phyloP scores from a whole-genome alignment of 192 early-diverging fungal genomes.

The Coemansia sp. region DNA sequence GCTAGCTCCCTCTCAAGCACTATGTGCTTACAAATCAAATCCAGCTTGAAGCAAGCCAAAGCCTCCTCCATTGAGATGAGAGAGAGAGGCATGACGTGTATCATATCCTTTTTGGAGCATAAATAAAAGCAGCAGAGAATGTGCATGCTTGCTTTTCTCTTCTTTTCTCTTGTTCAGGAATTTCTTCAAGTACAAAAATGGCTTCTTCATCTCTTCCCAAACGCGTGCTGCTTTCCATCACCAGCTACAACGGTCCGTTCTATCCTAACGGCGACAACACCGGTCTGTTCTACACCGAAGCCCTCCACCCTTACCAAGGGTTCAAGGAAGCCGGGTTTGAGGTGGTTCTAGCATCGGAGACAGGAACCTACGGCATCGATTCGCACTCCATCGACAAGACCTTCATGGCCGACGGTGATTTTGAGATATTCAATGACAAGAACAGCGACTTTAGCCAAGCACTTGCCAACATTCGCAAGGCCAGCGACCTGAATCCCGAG shows the following conservation, averaged over 20 bases:
- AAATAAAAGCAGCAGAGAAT: no score
- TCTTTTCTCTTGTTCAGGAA: no score
- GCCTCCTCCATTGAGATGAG: no score
- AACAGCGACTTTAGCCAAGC: constrained; percentile 46
- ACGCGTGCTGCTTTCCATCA: constrained; percentile 55
- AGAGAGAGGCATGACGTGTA: no score
- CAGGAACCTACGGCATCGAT: constrained; percentile 55
- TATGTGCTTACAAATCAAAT: no score
- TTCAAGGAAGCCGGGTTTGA: constrained; percentile 52
- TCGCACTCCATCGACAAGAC: constrained; percentile 52
- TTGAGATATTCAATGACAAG: constrained; percentile 36
- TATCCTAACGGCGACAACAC: constrained; percentile 57
- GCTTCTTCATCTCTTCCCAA: constrained; percentile 43
- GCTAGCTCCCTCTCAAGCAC: no score
- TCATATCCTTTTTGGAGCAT: no score
- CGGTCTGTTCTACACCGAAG: constrained; percentile 59
- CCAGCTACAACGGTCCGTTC: constrained; percentile 56
- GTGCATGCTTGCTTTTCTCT: no score
- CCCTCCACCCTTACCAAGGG: constrained; percentile 54
- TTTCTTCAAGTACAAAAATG: constrained; percentile 7
- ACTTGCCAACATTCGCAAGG: constrained; percentile 48
- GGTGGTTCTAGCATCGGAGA: constrained; percentile 59
- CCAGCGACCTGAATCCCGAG: constrained; percentile 46
- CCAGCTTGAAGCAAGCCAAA: no score
- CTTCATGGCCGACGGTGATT: constrained; percentile 46